These are phyloP conservation scores for Claviceps monticola DNA, from an alignment of 2,329 filamentous ascomycete genomes.

Conservation along the genomic window DNA sequence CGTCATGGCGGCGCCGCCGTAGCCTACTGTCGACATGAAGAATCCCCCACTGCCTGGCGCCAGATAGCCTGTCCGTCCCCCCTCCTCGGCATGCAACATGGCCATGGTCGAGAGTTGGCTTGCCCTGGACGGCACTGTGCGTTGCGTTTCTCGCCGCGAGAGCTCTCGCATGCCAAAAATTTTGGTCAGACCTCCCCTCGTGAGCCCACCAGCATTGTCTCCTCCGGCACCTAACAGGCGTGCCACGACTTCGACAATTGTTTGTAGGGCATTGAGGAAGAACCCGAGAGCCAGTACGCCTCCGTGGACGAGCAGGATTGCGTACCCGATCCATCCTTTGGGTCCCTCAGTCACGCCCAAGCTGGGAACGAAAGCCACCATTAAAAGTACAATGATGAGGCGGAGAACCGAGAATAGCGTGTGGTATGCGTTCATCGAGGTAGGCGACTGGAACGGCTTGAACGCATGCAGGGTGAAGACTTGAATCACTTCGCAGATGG, in stretches of 20 bases:
- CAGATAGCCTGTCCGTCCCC: constrained; percentile 44
- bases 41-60: constrained; percentile 36
- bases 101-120: constrained; percentile 73
- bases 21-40: constrained; percentile 46
- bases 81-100: constrained; percentile 58
- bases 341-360: constrained; percentile 64
- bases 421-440: constrained; percentile 96
- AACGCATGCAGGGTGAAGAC: constrained; percentile 81
- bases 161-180: constrained; percentile 87
- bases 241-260: constrained; percentile 75
- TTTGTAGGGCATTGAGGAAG: constrained; percentile 82
- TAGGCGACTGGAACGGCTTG: constrained; percentile 76
- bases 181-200: constrained; percentile 72
- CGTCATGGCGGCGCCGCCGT: constrained; percentile 30
- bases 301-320: constrained; percentile 74
- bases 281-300: constrained; percentile 82
- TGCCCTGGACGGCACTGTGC: constrained; percentile 51
- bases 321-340: constrained; percentile 92
- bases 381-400: constrained; percentile 60
- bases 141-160: constrained; percentile 54
- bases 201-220: constrained; percentile 54
- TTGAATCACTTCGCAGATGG: constrained; percentile 86
- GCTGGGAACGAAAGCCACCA: constrained; percentile 73
- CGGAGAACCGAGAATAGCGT: constrained; percentile 69
- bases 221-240: constrained; percentile 71